These are phyloP conservation scores for Phaseolus lunatus DNA, from an alignment of 306 rosid species.

Conservation along the genomic window DNA sequence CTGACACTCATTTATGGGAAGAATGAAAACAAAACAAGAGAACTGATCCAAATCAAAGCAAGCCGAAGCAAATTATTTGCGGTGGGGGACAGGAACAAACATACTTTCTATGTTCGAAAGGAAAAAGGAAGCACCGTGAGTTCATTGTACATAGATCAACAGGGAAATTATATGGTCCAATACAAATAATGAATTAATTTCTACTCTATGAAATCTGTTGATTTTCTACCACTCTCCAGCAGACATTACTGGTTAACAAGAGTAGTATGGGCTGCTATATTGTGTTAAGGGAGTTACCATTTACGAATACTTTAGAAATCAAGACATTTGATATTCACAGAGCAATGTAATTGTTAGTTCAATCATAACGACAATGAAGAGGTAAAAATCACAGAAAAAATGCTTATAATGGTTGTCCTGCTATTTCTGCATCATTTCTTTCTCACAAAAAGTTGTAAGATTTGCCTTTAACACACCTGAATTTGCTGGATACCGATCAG, in stretches of 20 bases:
- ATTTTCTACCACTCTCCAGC: neutral
- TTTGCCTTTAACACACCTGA: constrained; percentile 72
- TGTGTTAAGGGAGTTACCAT: constrained; percentile 18
- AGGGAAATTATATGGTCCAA: too few relatives aligned
- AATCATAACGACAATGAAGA: constrained; percentile 4
- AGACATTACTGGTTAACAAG: constrained; percentile 22
- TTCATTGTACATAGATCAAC: too few relatives aligned
- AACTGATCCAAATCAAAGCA: constrained; percentile 18
- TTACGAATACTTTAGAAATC: constrained; percentile 29
- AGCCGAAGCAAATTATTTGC: neutral
- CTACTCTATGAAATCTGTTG: constrained; percentile 6
- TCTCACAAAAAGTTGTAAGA: too few relatives aligned
- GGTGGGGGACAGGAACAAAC: neutral
- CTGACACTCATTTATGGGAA: neutral
- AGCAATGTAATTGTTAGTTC: constrained; percentile 18
- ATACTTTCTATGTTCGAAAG: too few relatives aligned
- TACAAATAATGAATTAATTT: neutral
- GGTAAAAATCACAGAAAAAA: constrained; percentile 23
- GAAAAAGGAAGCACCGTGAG: too few relatives aligned
- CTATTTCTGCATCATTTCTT: too few relatives aligned
- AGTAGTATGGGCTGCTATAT: neutral
- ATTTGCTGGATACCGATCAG: constrained; percentile 94
- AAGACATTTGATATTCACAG: constrained; percentile 12
- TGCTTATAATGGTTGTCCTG: neutral
- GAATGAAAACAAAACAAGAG: neutral